Base-by-base conservation (phyloP, 202 grass and related monocot genomes). In the Eragrostis tef region DNA sequence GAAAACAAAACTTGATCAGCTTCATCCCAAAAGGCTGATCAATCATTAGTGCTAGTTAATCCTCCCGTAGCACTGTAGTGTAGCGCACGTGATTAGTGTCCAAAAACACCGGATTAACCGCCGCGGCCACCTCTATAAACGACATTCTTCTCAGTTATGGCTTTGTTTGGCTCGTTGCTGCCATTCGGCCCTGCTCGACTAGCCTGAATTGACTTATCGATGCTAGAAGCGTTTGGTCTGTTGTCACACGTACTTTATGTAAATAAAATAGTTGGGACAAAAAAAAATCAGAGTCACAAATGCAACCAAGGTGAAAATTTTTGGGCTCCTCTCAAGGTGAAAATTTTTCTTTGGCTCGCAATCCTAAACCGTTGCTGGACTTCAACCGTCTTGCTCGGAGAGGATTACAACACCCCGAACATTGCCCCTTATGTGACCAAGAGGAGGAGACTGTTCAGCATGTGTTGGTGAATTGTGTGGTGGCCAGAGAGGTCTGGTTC, bases 21-120 rank as follows among this genome's bases (percentile, higher is more conserved):
- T 29, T 9, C 20, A 19, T 11, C 1, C 66, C 9, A 17, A 53
- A 39, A 54, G 48, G 54, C 54, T 60, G 21, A 3, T 11, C 27
- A 56, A 19, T 43, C 12, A 56, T 11, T n/a, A 69, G 26, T 6
- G 20, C 44, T 64, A 50, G 36, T 64, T 73, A 48, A 73, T 50
- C 67, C 68, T 0, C 12, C 19, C 19, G 3, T 25, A n/a, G 15
- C 1, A 6, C 7, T 51, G 75, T 79, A 16, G 19, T 34, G 34
- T 74, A 29, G 22, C 19, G 44, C 59, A 51, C 68, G 49, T 63
- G 79, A 63, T 81, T 39, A 81, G 56, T 9, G 68, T 47, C 56
- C 67, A 72, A 81, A 50, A 63, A 2, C 46, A 7, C 19, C 79
- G 44, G 68, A 20, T 82, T 73, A 73, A 24, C 68, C 44, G 44